Evolutionary conservation across 768 basidiomycete genomes (phyloP).

Genomic region (Suillus decipiens): DNA sequence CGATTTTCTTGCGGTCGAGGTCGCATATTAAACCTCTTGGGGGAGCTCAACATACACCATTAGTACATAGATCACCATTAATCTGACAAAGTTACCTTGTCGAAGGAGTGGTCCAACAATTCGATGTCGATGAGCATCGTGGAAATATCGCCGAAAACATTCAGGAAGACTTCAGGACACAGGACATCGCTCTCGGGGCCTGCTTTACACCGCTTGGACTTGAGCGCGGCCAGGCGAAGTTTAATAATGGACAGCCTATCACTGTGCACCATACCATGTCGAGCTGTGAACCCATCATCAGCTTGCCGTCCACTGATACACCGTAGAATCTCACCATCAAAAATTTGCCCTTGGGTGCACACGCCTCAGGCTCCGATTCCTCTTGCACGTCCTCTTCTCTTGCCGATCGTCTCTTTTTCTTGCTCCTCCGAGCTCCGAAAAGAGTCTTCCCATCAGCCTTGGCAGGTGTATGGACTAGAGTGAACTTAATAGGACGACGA

Average conservation of each 20-base stretch:
- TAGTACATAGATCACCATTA: neutral
- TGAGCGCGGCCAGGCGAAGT: constrained; percentile 82
- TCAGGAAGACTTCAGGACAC: constrained; percentile 96
- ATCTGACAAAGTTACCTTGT: constrained; percentile 63
- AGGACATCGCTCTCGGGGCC: constrained; percentile 88
- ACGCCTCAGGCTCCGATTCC: constrained; percentile 67
- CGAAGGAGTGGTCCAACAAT: constrained; percentile 97
- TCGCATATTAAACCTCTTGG: constrained; percentile 91
- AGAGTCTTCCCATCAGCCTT: constrained; percentile 49
- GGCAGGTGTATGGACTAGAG: constrained; percentile 85
- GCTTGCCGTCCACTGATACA: constrained; percentile 12
- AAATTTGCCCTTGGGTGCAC: constrained; percentile 87
- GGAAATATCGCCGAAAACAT: constrained; percentile 93
- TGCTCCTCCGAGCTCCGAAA: constrained; percentile 77
- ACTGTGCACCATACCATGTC: constrained; percentile 86
- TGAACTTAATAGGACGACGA: constrained; percentile 95
- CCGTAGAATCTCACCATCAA: constrained; percentile 69
- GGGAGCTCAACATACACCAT: constrained; percentile 71
- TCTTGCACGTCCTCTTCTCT: constrained; percentile 37
- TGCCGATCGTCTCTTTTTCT: constrained; percentile 61
- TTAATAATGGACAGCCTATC: constrained; percentile 84
- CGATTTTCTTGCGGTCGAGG: constrained; percentile 86
- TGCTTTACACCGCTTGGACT: constrained; percentile 82
- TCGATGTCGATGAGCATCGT: constrained; percentile 99
- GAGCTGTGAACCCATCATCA: constrained; percentile 53